These are phyloP conservation scores for Teratosphaeria gauchensis DNA, from an alignment of 2,329 filamentous ascomycete species.

Conservation along the genomic window DNA sequence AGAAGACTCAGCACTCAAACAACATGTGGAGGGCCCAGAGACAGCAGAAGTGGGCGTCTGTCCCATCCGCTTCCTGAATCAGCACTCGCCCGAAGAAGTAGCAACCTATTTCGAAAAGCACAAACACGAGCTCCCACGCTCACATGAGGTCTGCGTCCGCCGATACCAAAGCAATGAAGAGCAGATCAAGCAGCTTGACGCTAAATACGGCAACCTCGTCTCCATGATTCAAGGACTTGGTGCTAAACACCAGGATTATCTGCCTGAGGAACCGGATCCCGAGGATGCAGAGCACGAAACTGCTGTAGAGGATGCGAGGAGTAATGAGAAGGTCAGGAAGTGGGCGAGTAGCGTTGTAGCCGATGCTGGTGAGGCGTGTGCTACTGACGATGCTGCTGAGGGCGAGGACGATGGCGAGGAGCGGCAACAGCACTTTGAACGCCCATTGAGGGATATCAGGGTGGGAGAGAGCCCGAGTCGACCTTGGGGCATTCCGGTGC, in stretches of 20 bases:
- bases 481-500: conserved; percentile 85
- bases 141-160: conserved; percentile 84
- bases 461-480: conserved; percentile 87
- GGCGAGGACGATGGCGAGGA: conserved; percentile 39
- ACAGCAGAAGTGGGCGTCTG: conserved; percentile 51
- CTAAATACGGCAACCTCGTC: conserved; percentile 84
- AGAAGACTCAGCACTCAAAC: background rate
- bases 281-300: conserved; percentile 11
- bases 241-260: conserved; percentile 76
- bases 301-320: conserved; percentile 32
- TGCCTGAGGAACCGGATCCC: conserved; percentile 47
- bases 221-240: conserved; percentile 91
- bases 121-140: conserved; percentile 88
- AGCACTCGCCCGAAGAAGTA: conserved; percentile 87
- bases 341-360: conserved; percentile 74
- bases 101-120: conserved; percentile 89
- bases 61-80: conserved; percentile 84
- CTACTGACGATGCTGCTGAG: conserved; percentile 10
- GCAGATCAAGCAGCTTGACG: conserved; percentile 78
- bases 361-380: conserved; percentile 36
- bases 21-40: conserved; percentile 5
- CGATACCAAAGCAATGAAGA: conserved; percentile 81
- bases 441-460: conserved; percentile 78
- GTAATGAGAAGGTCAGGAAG: conserved; percentile 65
- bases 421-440: conserved; percentile 67